A percentile compares a stretch with the other conserved stretches of the same genome.
These are phyloP conservation scores for Geoglossum cookeanum DNA, from an alignment of 2,329 filamentous ascomycete genomes.

Conservation along the genomic window DNA sequence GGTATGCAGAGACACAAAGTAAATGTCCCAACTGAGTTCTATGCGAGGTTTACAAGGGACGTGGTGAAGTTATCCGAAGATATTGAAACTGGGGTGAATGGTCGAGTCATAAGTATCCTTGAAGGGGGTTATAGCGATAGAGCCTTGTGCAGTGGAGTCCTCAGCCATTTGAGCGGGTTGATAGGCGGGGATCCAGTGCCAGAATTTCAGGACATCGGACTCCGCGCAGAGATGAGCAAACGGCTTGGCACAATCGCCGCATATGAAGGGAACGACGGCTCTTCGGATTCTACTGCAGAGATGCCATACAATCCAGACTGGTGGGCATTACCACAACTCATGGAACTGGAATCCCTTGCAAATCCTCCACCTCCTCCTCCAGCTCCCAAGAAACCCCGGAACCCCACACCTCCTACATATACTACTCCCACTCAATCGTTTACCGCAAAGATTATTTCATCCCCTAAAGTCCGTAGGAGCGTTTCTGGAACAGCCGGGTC, in stretches of 20 bases:
- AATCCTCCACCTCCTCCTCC: slow-evolving; percentile 30
- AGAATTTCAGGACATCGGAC: slow-evolving; percentile 19
- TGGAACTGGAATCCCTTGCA: slow-evolving; percentile 46
- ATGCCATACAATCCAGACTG: slow-evolving; percentile 43
- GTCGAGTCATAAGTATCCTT: slow-evolving; percentile 76
- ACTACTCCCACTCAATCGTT: slow-evolving; percentile 79
- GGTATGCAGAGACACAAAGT: slow-evolving; percentile 94
- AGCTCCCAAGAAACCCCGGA: slow-evolving; percentile 34
- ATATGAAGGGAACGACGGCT: slow-evolving; percentile 3
- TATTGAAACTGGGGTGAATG: slow-evolving; percentile 56
- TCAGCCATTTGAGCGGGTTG: slow-evolving; percentile 79
- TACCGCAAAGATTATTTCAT: slow-evolving; percentile 55
- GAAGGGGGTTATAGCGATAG: slow-evolving; percentile 94
- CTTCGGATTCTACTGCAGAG: neutral
- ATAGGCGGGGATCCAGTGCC: slow-evolving; percentile 32
- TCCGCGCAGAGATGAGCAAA: slow-evolving; percentile 40
- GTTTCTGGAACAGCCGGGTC: slow-evolving; percentile 30
- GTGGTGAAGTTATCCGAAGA: slow-evolving; percentile 68
- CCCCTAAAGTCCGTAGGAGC: slow-evolving; percentile 44
- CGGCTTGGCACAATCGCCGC: slow-evolving; percentile 24
- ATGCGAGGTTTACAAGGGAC: slow-evolving; percentile 75
- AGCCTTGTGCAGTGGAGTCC: slow-evolving; percentile 67
- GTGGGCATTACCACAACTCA: slow-evolving; percentile 49
- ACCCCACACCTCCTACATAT: slow-evolving; percentile 48
- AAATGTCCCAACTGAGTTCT: slow-evolving; percentile 93